Evolutionary conservation across 805 yeast genomes (phyloP), one percentile per base, ranked within the genome.

Genomic region (Saturnispora gosingensis): DNA sequence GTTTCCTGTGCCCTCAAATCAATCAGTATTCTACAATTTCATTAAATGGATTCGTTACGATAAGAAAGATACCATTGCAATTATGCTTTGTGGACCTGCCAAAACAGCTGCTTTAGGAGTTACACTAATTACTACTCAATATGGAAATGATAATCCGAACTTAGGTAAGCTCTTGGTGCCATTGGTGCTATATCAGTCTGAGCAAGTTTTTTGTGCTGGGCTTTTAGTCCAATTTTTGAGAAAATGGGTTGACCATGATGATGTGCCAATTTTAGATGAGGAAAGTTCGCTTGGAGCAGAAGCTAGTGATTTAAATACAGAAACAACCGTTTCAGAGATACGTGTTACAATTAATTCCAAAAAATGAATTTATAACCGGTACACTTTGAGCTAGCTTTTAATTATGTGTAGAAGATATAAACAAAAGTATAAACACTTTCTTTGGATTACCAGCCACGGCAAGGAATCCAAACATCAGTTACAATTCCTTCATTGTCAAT

Each of bases 51-150:
- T 72, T 3, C 84, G 83, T 65, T 85, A 84, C 64, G 73, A 74
- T 59, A 77, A 82, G 57, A 65, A 70, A 48, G 96, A 88, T 61
- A 78, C 95, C 0, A 85, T 87, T 34, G 74, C 89, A 7, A 76
- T 88, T 48, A 77, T 88, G 84, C 74, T 87, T 54, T 86, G 95
- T 66, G 95, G 95, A 7, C 91, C 95, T 8, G 96, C 97, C 2
- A 88, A 88, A 66, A 88, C 96, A 0, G 96, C 95, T 0, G 96
- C 96, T 0, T 71, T 88, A 48, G 97, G 96, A 32, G 95, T 88
- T 4, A 84, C 95, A 1, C 71, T 88, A 47, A 74, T 85, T 15
- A 73, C 88, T 1, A 53, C 68, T 0, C 68, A 65, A 47, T 88
- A 86, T 63, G 95, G 95, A 10, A 67, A 78, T 8, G 61, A 74